A percentile compares a stretch with the other conserved stretches of the same genome.
phyloP scores from a whole-genome alignment of 352 stramenopile species.

The Globisporangium rhizosaccharum region DNA sequence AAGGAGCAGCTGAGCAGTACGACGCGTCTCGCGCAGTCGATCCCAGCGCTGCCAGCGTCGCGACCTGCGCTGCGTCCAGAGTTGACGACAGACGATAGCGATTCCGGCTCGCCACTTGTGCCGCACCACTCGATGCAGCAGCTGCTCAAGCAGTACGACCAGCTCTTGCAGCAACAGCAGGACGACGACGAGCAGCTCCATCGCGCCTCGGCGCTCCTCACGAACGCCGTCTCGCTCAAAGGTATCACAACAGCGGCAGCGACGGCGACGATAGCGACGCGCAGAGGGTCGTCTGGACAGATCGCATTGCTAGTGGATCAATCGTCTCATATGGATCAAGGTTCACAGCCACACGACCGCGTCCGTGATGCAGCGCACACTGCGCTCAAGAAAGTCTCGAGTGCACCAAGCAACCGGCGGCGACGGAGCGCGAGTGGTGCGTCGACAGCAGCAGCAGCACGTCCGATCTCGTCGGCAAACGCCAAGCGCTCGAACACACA shows the following conservation, averaged over 20 bases:
- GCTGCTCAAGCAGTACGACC: conserved; percentile 44
- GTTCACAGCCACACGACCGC: no score
- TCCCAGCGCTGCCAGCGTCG: neutral
- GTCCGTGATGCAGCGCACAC: neutral
- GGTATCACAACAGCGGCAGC: neutral
- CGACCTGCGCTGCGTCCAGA: neutral
- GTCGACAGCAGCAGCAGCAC: neutral
- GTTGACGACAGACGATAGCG: neutral
- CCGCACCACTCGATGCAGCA: conserved; percentile 26
- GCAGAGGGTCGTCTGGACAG: neutral
- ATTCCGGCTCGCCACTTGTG: neutral
- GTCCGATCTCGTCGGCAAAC: conserved; percentile 7
- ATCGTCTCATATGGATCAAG: neutral
- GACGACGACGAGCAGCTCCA: conserved; percentile 23
- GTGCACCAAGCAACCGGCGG: conserved; percentile 5
- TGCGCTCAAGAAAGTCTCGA: conserved; percentile 13
- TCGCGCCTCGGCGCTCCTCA: conserved; percentile 16
- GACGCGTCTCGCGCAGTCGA: conserved; percentile 1
- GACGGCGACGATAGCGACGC: neutral
- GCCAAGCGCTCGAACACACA: neutral
- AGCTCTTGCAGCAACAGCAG: conserved; percentile 23
- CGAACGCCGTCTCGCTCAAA: conserved; percentile 1
- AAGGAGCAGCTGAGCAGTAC: conserved; percentile 7
- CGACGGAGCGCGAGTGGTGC: neutral
- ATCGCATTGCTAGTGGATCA: no score